Percentiles rank a stretch among this genome's conserved stretches.
These are phyloP conservation scores for Trichosporon inkin DNA, from an alignment of 1,284 basidiomycete species.

Conservation along the genomic window DNA sequence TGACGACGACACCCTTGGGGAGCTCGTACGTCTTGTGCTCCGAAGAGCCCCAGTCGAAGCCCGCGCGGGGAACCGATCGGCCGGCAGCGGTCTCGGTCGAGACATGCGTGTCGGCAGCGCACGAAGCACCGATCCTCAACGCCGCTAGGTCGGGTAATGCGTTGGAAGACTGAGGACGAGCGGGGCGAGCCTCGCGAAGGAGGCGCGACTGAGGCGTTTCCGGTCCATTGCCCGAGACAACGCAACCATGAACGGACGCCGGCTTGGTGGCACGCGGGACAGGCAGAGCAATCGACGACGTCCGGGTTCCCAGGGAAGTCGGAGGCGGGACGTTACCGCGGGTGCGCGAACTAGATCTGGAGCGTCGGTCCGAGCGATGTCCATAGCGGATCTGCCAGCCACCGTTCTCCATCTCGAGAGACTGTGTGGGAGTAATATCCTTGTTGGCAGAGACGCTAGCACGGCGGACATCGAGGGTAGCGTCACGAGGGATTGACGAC, in stretches of 20 bases:
- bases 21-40: conserved; percentile 40
- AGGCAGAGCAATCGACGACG: conserved; percentile 16
- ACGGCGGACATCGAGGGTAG: conserved; percentile 10
- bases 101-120: conserved; percentile 10
- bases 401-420: conserved; percentile 33
- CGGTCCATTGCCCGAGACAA: conserved; percentile 11
- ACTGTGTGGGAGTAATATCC: conserved; percentile 40
- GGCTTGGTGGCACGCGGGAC: conserved; percentile 16
- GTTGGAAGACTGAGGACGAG: conserved; percentile 4
- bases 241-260: background rate
- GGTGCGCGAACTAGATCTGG: conserved; percentile 5
- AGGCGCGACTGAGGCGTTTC: conserved; percentile 17
- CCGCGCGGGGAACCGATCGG: conserved; percentile 24
- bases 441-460: conserved; percentile 10
- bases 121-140: conserved; percentile 20
- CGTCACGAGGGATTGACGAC: background rate
- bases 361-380: background rate
- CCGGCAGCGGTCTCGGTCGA: conserved; percentile 14
- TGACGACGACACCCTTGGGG: conserved; percentile 37
- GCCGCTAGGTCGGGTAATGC: conserved; percentile 26
- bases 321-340: background rate
- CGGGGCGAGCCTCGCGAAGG: background rate
- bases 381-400: conserved; percentile 40
- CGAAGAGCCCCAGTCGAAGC: conserved; percentile 38
- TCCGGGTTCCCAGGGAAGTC: background rate